Evolutionary conservation across 2,329 filamentous ascomycete genomes (phyloP), one percentile per base, ranked within the genome.

Genomic region (Aureobasidium sp.): DNA sequence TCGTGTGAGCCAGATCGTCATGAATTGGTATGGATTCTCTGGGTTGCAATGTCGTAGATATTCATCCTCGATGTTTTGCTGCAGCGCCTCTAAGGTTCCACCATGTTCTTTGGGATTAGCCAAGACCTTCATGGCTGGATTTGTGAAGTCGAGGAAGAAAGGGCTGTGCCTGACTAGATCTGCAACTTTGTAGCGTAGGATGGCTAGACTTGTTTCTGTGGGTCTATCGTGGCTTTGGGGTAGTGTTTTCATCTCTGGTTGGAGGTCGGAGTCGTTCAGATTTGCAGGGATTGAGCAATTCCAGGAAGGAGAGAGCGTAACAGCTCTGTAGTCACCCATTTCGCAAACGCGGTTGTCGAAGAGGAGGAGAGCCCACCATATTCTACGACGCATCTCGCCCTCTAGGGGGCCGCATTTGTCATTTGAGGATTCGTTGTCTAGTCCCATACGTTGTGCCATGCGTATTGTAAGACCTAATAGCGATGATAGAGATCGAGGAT

Each of bases 291-390:
- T 58, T 18, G 70, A 75, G 64, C 80, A 83, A 68, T 83, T 79
- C 81, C 82, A 85, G 2, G 76, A 79, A 1, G 82, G 81, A 67
- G 69, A 67, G 18, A 85, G 66, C 3, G 69, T 73, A 2, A 74
- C 66, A 13, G 70, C 71, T 67, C 77, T 81, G 64, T 72, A 87
- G 56, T 87, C 86, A 4, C 88, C 85, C 76, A 93, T 86, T 74
- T 93, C 91, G 65, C 89, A 85, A 42, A 93, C 86, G 27, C 91
- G 89, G 67, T 86, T 83, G 75, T 94, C 92, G 69, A 93, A 91
- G 31, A 88, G 82, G 2, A 91, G 84, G 20, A 94, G 81, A 38
- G 89, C 87, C 91, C 91, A 94, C 91, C 91, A 93, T 1, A 94
- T 79, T 43, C 91, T 84, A 58, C 91, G 86, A n/a, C 91, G 86